These are phyloP conservation scores for Musa beccarii DNA, from an alignment of 176 grass and related monocot species.

Conservation along the genomic window DNA sequence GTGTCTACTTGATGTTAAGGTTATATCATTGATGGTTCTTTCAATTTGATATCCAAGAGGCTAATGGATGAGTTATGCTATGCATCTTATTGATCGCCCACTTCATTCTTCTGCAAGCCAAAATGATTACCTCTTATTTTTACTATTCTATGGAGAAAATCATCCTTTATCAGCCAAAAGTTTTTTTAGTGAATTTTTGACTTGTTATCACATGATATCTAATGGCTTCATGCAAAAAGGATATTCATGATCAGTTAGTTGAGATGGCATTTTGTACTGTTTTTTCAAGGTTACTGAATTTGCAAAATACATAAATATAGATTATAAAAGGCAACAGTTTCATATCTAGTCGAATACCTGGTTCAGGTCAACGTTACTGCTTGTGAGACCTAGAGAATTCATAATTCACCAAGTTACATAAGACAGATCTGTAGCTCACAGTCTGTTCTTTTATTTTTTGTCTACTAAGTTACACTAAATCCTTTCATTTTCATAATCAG, in stretches of 20 bases:
- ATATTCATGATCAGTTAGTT: neutral
- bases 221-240: neutral
- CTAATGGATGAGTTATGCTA: neutral
- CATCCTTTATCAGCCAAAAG: neutral
- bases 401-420: too few species aligned
- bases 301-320: neutral
- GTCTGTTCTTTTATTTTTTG: neutral
- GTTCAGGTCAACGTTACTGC: too few species aligned
- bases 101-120: neutral
- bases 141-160: neutral
- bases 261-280: neutral
- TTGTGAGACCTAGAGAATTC: too few species aligned
- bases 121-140: neutral
- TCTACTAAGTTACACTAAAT: neutral
- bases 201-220: neutral
- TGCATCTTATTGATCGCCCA: neutral
- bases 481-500: conserved; percentile 26
- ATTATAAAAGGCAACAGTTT: too few species aligned
- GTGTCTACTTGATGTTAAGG: conserved; percentile 19
- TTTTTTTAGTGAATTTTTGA: neutral
- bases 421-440: neutral
- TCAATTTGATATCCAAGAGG: neutral
- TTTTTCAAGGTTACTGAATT: neutral
- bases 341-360: too few species aligned
- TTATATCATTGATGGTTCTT: neutral